Percentiles rank a stretch among this genome's conserved stretches.
Evolutionary conservation across 208 protist genomes (phyloP).

Genomic region (Trypanosoma conorhini): DNA sequence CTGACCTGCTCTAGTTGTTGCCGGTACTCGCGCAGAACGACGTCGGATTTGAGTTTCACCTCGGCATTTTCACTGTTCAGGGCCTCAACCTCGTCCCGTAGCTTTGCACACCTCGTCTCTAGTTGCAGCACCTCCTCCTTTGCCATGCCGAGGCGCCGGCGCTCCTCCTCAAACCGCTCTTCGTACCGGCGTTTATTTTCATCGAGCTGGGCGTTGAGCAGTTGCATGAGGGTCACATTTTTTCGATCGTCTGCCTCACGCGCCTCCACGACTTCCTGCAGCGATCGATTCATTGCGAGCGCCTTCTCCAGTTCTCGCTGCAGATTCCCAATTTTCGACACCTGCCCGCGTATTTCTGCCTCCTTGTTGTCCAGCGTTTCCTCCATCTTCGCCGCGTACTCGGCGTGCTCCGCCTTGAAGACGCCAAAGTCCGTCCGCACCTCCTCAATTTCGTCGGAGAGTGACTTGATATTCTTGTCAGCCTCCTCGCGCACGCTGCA

Average conservation of each 20-base stretch:
- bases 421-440: constrained; percentile 38
- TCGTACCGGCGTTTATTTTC: constrained; percentile 72
- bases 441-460: constrained; percentile 39
- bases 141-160: constrained; percentile 25
- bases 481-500: constrained; percentile 40
- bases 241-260: constrained; percentile 79
- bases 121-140: constrained; percentile 45
- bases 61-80: constrained; percentile 41
- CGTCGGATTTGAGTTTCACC: constrained; percentile 32
- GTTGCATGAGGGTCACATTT: constrained; percentile 84
- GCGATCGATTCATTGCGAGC: constrained; percentile 55
- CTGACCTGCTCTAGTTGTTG: constrained; percentile 82
- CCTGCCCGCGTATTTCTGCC: constrained; percentile 40
- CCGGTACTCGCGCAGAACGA: constrained; percentile 68
- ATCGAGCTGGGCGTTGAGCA: constrained; percentile 81
- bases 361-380: constrained; percentile 44
- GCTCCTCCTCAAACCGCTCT: constrained; percentile 51
- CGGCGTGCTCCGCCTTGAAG: constrained; percentile 39
- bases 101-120: constrained; percentile 35
- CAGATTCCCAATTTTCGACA: constrained; percentile 42
- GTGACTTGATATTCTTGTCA: constrained; percentile 29
- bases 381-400: constrained; percentile 48
- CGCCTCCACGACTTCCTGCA: constrained; percentile 72
- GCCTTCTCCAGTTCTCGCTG: constrained; percentile 81
- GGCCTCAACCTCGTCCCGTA: constrained; percentile 52